These are phyloP conservation scores for Aspergillus ibericus DNA, from an alignment of 2,329 filamentous ascomycete genomes.

Conservation along the genomic window DNA sequence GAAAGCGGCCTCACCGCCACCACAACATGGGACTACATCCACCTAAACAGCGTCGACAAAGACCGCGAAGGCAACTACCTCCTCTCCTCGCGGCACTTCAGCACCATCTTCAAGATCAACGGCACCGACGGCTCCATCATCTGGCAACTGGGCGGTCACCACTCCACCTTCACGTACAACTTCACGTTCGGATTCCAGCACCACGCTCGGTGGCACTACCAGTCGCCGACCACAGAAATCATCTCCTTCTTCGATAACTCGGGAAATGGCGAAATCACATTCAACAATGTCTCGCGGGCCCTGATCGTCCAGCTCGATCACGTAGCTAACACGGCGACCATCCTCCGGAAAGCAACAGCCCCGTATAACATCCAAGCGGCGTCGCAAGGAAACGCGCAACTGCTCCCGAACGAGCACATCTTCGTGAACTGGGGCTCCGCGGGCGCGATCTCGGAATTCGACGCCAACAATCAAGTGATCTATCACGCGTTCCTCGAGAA, in stretches of 20 bases:
- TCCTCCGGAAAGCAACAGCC: constrained; percentile 42
- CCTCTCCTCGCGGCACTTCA: constrained; percentile 48
- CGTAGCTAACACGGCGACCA: constrained; percentile 43
- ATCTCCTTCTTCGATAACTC: constrained; percentile 58
- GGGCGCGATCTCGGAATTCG: constrained; percentile 43
- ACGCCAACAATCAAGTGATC: constrained; percentile 33
- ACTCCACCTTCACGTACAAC: constrained; percentile 46
- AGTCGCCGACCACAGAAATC: constrained; percentile 47
- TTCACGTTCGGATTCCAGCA: constrained; percentile 54
- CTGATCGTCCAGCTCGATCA: constrained; percentile 50
- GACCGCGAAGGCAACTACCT: constrained; percentile 47
- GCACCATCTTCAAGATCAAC: constrained; percentile 51
- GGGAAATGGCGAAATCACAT: constrained; percentile 44
- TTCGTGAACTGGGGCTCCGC: constrained; percentile 60
- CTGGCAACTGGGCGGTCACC: constrained; percentile 50
- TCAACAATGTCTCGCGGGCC: constrained; percentile 46
- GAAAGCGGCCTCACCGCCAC: constrained; percentile 39
- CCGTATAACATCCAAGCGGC: constrained; percentile 52
- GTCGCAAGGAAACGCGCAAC: constrained; percentile 56
- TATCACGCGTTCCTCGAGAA: constrained; percentile 42
- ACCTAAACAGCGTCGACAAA: constrained; percentile 50
- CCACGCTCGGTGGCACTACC: constrained; percentile 50
- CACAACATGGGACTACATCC: constrained; percentile 53
- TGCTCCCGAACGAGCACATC: constrained; percentile 55
- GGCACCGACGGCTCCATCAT: constrained; percentile 49